Conservation (phyloP, 75 land plant species). For the Pinus tabuliformis region DNA sequence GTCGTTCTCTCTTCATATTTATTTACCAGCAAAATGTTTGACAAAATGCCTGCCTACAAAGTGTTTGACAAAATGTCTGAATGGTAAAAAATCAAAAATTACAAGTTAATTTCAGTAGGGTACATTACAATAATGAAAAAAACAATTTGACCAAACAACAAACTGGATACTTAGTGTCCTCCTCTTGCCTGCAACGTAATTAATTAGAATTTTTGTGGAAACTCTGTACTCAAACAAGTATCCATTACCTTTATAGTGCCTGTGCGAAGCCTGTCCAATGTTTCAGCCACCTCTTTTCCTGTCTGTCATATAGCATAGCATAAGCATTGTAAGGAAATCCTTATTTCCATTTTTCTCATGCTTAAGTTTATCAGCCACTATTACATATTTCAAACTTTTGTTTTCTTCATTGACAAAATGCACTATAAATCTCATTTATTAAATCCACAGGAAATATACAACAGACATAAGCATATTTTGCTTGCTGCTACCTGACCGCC, state of each 20-base stretch:
- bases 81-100: too few relatives aligned
- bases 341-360: not conserved
- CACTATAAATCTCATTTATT: not conserved
- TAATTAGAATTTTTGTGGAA: not conserved
- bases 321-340: conserved; percentile 2
- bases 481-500: conserved; percentile 69
- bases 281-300: conserved; percentile 44
- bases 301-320: conserved; percentile 27
- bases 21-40: too few relatives aligned
- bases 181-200: not conserved
- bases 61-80: too few relatives aligned
- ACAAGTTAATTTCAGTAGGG: too few relatives aligned
- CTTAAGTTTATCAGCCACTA: not conserved
- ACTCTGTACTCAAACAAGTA: not conserved
- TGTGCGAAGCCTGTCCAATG: conserved; percentile 29
- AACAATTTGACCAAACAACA: not conserved
- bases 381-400: not conserved
- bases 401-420: not conserved
- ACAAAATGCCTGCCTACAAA: too few relatives aligned
- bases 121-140: not conserved
- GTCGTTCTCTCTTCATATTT: too few relatives aligned
- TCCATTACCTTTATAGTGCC: conserved; percentile 50
- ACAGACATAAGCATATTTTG: not conserved
- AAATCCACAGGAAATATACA: not conserved
- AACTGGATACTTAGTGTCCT: not conserved